Conservation (phyloP, 345 rosid genomes). For the Leavenworthia alabamica region DNA sequence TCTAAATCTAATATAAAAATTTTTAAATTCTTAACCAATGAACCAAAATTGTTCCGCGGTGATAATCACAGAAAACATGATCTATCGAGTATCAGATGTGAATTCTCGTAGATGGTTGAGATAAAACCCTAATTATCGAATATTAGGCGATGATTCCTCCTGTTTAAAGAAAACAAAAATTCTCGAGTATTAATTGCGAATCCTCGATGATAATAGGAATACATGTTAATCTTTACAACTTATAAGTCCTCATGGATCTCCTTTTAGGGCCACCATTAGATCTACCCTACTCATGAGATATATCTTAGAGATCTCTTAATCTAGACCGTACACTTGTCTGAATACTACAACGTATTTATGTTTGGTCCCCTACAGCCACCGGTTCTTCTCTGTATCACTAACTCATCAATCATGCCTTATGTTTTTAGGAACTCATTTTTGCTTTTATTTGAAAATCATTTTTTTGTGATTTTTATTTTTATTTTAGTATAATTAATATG, state of each 20-base stretch:
- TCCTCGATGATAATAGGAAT: no score
- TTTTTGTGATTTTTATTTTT: background rate
- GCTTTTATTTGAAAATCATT: background rate
- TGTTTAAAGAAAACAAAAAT: no score
- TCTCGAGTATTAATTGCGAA: no score
- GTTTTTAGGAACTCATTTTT: background rate
- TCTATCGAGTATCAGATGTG: no score
- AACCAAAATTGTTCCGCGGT: no score
- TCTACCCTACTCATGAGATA: slow-evolving; percentile 11
- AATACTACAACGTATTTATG: background rate
- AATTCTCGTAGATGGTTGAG: no score
- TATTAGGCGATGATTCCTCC: no score
- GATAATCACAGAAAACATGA: no score
- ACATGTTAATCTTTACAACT: no score
- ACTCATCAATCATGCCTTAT: slow-evolving; percentile 11
- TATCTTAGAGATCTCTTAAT: slow-evolving; percentile 9
- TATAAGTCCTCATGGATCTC: background rate
- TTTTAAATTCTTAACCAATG: no score
- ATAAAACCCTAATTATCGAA: no score
- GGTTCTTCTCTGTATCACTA: slow-evolving; percentile 18
- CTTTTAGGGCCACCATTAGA: slow-evolving; percentile 11
- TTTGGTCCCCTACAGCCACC: slow-evolving; percentile 27
- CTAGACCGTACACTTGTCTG: background rate
- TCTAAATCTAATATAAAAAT: no score
- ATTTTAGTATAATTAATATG: background rate